Base-by-base conservation (phyloP, 2,329 filamentous ascomycete genomes). In the Ambrosiella beaveri region DNA sequence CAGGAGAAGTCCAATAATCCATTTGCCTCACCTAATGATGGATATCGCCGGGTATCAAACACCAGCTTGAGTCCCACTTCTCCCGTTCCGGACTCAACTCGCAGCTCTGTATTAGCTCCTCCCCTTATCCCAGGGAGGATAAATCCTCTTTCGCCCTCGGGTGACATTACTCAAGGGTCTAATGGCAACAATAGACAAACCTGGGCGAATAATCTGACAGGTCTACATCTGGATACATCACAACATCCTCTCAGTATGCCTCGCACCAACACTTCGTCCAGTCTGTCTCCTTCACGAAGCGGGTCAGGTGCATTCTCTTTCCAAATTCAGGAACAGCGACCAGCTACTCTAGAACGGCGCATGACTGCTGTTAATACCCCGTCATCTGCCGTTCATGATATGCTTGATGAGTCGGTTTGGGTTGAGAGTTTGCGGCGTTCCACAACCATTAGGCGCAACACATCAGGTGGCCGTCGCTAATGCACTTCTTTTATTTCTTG, bases 321-420 rank as follows among this genome's bases (percentile, higher is more conserved):
- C 59, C 77, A 81, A 62, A 65, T 81, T 12, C 73, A 75, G 59
- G 76, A 77, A 50, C 67, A 71, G 57, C 70, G 69, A 15, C 58
- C 64, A 44, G 67, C 56, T 7, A 54, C 58, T 36, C 27, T 56
- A 9, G 59, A 58, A 5, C 45, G 54, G n/a, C 59, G 60, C 6
- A 49, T 57, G 62, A 57, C 58, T 39, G 47, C 59, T 1, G 54
- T 60, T 39, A 61, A 58, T 37, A 59, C 56, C 35, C 58, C 47
- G 39, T 59, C 61, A 1, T 58, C 59, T 6, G 56, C 56, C 8
- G 86, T 94, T 63, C 80, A 90, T 68, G 82, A 89, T 63, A 86
- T 93, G 66, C 77, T 97, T 57, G 88, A 93, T 65, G 86, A 91
- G 65, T 93, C 88, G 15, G 84, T 86, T 13, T 97, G 91, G 91